Percentiles rank a stretch among this genome's conserved stretches.
phyloP scores from a whole-genome alignment of 129 eudicot genomes.

The Flaveria robusta region DNA sequence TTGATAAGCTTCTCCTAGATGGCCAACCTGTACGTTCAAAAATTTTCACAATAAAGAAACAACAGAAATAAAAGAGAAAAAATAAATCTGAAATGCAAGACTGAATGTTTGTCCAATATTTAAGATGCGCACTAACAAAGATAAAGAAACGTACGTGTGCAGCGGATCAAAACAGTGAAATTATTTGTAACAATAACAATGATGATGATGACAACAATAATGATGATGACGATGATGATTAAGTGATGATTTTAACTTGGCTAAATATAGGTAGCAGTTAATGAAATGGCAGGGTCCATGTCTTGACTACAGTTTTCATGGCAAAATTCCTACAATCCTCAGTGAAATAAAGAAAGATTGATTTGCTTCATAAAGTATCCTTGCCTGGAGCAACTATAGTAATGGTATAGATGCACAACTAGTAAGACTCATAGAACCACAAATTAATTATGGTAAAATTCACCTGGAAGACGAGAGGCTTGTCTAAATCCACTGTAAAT shows the following conservation, averaged over 20 bases:
- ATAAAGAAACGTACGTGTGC: conserved; percentile 4
- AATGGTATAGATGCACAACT: background rate
- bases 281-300: background rate
- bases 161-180: background rate
- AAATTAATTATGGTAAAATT: background rate
- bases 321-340: background rate
- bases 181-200: background rate
- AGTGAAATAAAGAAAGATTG: background rate
- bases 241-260: background rate
- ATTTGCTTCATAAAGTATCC: background rate
- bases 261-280: background rate
- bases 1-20: conserved; percentile 94
- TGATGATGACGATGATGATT: background rate
- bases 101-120: background rate
- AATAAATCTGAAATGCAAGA: background rate
- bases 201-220: background rate
- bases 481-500: conserved; percentile 77
- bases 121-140: background rate
- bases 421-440: background rate
- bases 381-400: background rate
- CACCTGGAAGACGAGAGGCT: conserved; percentile 97
- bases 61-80: background rate
- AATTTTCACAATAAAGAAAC: background rate
- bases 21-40: conserved; percentile 69
- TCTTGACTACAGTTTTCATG: background rate